These are phyloP conservation scores for Penicillium sp. DNA, from an alignment of 2,329 filamentous ascomycete genomes.

Conservation along the genomic window DNA sequence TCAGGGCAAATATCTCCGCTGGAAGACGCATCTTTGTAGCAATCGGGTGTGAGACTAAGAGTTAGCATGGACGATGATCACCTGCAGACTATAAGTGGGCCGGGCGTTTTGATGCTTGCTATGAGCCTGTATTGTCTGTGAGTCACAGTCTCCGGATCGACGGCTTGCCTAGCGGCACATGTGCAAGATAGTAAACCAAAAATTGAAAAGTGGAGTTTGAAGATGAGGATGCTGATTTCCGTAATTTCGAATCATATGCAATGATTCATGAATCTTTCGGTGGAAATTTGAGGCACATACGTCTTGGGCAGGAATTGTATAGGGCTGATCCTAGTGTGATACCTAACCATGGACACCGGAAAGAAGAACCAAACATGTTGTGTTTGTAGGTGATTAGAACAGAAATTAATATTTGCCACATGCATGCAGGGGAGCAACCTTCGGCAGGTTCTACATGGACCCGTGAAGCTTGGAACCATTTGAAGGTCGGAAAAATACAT, in stretches of 20 bases:
- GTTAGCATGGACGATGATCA: background rate
- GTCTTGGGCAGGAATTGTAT: no score
- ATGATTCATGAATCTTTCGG: no score
- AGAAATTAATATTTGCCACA: background rate
- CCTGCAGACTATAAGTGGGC: background rate
- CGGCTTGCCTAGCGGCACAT: background rate
- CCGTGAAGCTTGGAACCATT: no score
- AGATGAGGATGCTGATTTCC: no score
- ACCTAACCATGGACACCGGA: no score
- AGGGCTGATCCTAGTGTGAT: no score
- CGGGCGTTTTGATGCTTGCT: background rate
- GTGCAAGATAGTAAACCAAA: background rate
- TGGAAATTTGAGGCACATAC: no score
- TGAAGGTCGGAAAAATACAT: background rate
- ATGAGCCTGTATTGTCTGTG: background rate
- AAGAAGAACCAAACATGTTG: no score
- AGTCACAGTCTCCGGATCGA: background rate
- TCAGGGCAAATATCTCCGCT: background rate
- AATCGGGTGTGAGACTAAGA: background rate
- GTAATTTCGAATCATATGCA: no score
- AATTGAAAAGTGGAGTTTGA: no score
- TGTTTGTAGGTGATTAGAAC: background rate
- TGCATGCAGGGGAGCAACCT: no score
- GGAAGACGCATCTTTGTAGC: background rate
- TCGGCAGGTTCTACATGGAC: background rate